Percentiles rank a stretch among this genome's conserved stretches.
These are phyloP conservation scores for Phytophthora brassicae DNA, from an alignment of 352 stramenopile species.

Conservation along the genomic window DNA sequence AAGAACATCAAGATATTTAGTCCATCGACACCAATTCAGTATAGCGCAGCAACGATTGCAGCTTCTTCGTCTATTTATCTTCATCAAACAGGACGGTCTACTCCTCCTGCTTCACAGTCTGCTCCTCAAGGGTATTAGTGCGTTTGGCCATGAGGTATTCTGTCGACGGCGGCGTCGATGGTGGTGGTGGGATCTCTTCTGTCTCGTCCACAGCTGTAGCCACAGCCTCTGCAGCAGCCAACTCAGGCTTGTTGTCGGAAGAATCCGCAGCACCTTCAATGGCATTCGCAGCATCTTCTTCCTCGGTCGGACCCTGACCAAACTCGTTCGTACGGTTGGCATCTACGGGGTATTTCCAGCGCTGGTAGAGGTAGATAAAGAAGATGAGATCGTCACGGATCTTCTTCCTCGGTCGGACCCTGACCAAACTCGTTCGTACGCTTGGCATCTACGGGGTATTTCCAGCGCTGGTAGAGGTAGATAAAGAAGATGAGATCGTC, in stretches of 20 bases:
- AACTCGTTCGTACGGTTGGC: slow-evolving; percentile 93
- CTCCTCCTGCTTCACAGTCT: slow-evolving; percentile 14
- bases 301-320: slow-evolving; percentile 80
- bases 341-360: slow-evolving; percentile 96
- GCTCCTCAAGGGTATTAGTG: slow-evolving; percentile 40
- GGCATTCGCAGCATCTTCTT: slow-evolving; percentile 32
- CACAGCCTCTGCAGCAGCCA: slow-evolving; percentile 16
- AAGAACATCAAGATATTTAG: background rate
- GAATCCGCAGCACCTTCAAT: slow-evolving; percentile 25
- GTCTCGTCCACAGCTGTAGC: slow-evolving; percentile 24
- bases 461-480: slow-evolving; percentile 99
- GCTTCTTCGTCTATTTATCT: slow-evolving; percentile 24
- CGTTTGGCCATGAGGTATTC: slow-evolving; percentile 63
- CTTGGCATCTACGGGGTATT: slow-evolving; percentile 92
- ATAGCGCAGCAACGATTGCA: slow-evolving; percentile 3
- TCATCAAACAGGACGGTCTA: background rate
- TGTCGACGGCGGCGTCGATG: slow-evolving; percentile 35
- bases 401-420: too few relatives aligned
- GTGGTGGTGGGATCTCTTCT: slow-evolving; percentile 23
- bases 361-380: slow-evolving; percentile 99
- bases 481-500: slow-evolving; percentile 99
- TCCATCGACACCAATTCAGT: slow-evolving; percentile 3
- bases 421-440: slow-evolving; percentile 94
- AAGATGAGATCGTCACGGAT: slow-evolving; percentile 99
- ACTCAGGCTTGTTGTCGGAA: slow-evolving; percentile 7